Evolutionary conservation across 2,329 filamentous ascomycete genomes (phyloP).

Genomic region (Pseudohalonectria lignicola): DNA sequence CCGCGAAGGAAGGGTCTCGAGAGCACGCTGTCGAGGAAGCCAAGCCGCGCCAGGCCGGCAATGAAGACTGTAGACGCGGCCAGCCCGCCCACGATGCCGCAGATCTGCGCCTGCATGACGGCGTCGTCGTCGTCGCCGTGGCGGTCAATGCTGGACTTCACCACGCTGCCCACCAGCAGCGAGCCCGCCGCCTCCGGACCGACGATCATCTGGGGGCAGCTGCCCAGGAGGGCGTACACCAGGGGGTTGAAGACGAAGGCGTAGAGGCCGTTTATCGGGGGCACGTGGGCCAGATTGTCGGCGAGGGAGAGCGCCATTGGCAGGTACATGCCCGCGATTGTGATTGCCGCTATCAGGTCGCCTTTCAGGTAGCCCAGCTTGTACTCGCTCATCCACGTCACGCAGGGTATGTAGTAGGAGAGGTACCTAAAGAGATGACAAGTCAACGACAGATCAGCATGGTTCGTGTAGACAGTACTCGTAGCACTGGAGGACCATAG

Average conservation of each 20-base stretch:
- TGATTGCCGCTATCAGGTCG: slow-evolving; percentile 78
- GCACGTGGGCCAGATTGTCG: slow-evolving; percentile 83
- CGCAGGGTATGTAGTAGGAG: slow-evolving; percentile 82
- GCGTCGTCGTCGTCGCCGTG: slow-evolving; percentile 44
- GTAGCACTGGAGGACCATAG: no score
- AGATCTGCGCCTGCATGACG: slow-evolving; percentile 64
- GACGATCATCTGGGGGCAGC: slow-evolving; percentile 85
- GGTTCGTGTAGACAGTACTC: background rate
- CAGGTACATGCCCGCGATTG: slow-evolving; percentile 97
- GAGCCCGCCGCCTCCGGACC: slow-evolving; percentile 93
- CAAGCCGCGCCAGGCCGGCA: slow-evolving; percentile 73
- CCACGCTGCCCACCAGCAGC: slow-evolving; percentile 76
- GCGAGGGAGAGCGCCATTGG: slow-evolving; percentile 94
- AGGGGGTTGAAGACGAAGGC: slow-evolving; percentile 88
- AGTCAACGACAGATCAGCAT: background rate
- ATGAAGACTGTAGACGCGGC: slow-evolving; percentile 82
- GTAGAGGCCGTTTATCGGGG: slow-evolving; percentile 89
- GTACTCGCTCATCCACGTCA: slow-evolving; percentile 88
- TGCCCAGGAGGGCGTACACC: slow-evolving; percentile 83
- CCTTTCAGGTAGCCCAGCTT: slow-evolving; percentile 70
- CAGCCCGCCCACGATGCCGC: slow-evolving; percentile 79
- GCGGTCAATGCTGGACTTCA: slow-evolving; percentile 62
- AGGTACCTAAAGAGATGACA: slow-evolving; percentile 57
- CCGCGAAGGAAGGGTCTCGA: slow-evolving; percentile 86
- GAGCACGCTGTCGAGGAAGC: slow-evolving; percentile 89